These are phyloP conservation scores for Carpinus fangiana DNA, from an alignment of 306 rosid species.

Conservation along the genomic window DNA sequence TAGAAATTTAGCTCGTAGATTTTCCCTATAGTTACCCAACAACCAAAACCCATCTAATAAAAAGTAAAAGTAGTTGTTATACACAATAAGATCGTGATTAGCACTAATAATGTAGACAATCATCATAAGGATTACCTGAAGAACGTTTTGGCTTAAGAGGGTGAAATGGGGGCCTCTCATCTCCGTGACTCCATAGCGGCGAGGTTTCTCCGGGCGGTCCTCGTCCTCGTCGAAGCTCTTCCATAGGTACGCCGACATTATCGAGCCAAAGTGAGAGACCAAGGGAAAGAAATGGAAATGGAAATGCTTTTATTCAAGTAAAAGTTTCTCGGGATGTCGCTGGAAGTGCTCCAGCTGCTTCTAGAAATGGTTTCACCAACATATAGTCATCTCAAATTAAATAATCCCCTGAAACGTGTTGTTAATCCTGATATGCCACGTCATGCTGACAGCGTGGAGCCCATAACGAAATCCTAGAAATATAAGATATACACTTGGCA, in stretches of 20 bases:
- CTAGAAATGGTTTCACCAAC: background rate
- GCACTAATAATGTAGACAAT: background rate
- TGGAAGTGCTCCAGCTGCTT: background rate
- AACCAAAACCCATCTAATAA: background rate
- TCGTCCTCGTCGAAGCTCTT: slow-evolving; percentile 77
- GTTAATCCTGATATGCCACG: too few species aligned
- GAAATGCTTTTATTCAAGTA: background rate
- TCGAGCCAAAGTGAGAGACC: background rate
- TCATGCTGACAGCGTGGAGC: too few species aligned
- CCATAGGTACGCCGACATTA: slow-evolving; percentile 72
- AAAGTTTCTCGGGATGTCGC: background rate
- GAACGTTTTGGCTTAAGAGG: slow-evolving; percentile 56
- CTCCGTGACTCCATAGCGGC: slow-evolving; percentile 80
- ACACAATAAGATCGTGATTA: background rate
- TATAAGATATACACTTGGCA: too few species aligned
- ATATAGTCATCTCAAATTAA: too few species aligned
- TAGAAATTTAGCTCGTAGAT: background rate
- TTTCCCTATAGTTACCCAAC: background rate
- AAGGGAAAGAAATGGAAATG: background rate
- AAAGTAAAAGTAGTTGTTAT: background rate
- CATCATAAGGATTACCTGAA: slow-evolving; percentile 47
- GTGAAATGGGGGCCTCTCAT: slow-evolving; percentile 68
- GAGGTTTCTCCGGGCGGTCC: slow-evolving; percentile 90
- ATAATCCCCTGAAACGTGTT: too few species aligned
- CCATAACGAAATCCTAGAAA: too few species aligned